Base-by-base conservation (phyloP, 2,329 filamentous ascomycete genomes). In the Fusarium albosuccineum region DNA sequence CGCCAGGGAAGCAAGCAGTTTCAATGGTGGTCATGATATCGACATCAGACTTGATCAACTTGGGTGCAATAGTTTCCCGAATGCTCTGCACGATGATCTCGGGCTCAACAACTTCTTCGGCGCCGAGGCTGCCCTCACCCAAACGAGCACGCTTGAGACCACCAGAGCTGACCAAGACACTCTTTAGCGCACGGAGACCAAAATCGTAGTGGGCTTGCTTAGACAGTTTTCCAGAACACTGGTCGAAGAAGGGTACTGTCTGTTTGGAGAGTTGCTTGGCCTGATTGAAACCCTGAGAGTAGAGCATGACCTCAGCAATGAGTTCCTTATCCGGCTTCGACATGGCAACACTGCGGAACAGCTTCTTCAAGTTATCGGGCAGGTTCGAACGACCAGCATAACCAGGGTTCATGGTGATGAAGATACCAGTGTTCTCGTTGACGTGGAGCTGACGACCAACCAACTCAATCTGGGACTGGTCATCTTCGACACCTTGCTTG, bases 131-230 rank as follows among this genome's bases (percentile, higher is more conserved):
- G 26, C 87, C 87, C 7, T 85, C 84, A 16, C 83, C 66, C 49
- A 97, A 83, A 49, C 94, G 89, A 49, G 92, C 89, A 78, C 96
- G 92, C 83, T 99, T 99, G 60, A 99, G 85, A 9, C 94, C 94
- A 79, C 96, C 96, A 40, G 96, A 99, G 81, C 96, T 99, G 66
- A 99, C 94, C 39, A 99, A 87, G 4, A 99, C 97, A 82, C 96
- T 99, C 85, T 99, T 99, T 74, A 99, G 81, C 11, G 96, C 96
- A 88, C 96, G 94, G 48, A 99, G 87, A 74, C 96, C 96, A 75
- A 99, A 99, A 79, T 99, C 96, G 80, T 99, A 99, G 78, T 99
- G 96, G 2, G 97, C 94, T 80, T 99, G 97, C 77, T 97, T 97
- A 1, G 95, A 97, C 29, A 99, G 83, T 62, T 86, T 87, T 26